Evolutionary conservation across 441 rosid genomes (phyloP).

Genomic region (Aleurites moluccanus): DNA sequence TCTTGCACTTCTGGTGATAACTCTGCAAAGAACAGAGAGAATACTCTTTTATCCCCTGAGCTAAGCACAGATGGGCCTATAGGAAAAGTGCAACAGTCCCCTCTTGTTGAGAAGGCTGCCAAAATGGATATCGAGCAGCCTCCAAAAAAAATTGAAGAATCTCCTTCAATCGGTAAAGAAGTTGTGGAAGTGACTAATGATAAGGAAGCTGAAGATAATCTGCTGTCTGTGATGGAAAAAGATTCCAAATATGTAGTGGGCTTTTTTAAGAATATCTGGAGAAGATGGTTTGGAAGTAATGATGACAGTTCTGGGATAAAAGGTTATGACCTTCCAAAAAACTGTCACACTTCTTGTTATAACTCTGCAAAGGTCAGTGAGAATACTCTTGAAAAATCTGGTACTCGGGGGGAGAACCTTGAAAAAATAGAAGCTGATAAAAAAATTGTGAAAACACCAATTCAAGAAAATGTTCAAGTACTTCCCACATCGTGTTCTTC

Average conservation of each 20-base stretch:
- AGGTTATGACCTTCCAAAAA: conserved; percentile 11
- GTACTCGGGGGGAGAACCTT: conserved; percentile 17
- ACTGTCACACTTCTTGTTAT: conserved; percentile 24
- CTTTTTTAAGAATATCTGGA: conserved; percentile 36
- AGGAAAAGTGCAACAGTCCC: conserved; percentile 4
- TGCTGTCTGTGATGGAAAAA: conserved; percentile 19
- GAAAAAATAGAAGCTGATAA: conserved; percentile 25
- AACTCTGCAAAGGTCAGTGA: conserved; percentile 23
- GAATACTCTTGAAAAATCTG: conserved; percentile 18
- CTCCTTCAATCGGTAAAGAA: no score
- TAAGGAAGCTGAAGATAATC: conserved; percentile 16
- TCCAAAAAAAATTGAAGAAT: conserved; percentile 11
- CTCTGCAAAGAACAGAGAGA: conserved; percentile 23
- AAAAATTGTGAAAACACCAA: conserved; percentile 21
- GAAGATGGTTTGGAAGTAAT: conserved; percentile 41
- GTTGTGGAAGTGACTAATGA: conserved; percentile 9
- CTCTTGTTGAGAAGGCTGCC: conserved; percentile 9
- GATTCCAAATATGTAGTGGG: conserved; percentile 34
- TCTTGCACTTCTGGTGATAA: conserved; percentile 24
- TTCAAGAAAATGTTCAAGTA: conserved; percentile 19
- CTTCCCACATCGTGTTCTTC: conserved; percentile 21
- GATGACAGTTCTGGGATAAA: conserved; percentile 25
- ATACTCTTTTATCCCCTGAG: conserved; percentile 9
- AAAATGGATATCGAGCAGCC: conserved; percentile 14
- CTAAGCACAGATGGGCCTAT: not conserved